phyloP scores from a whole-genome alignment of 2,329 filamentous ascomycete species.

The Hymenoscyphus repandus region DNA sequence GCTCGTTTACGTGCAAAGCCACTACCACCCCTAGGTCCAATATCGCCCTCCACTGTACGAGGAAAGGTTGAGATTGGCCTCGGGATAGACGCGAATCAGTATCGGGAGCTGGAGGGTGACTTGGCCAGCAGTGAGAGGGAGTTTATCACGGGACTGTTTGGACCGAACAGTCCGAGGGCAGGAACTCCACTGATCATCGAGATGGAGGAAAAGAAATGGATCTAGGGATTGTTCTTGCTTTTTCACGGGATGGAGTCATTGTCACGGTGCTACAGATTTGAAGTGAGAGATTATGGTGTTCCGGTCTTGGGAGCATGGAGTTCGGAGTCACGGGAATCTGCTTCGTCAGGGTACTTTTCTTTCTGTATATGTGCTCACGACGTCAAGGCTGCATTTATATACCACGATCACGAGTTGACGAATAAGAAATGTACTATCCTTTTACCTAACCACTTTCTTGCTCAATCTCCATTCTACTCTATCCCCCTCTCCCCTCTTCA shows the following conservation, averaged over 20 bases:
- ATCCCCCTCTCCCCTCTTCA: no score
- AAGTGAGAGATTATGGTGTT: no score
- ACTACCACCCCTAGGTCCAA: neutral
- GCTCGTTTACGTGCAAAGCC: constrained; percentile 2
- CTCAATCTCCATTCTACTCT: no score
- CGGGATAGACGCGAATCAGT: constrained; percentile 1
- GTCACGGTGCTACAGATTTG: no score
- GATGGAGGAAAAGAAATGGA: constrained; percentile 4
- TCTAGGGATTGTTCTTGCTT: neutral
- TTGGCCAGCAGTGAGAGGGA: neutral
- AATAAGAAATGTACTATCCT: no score
- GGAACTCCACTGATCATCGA: neutral
- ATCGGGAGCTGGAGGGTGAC: constrained; percentile 1
- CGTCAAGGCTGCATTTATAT: no score
- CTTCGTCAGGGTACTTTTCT: no score
- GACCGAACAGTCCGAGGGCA: neutral
- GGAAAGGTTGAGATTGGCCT: constrained; percentile 5
- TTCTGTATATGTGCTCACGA: no score
- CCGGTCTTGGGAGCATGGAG: no score
- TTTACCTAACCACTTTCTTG: no score
- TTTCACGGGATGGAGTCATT: neutral
- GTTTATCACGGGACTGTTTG: neutral
- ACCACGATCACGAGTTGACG: no score
- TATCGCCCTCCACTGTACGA: neutral
- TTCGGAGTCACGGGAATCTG: no score